Percentiles rank a stretch among this genome's conserved stretches.
Conservation (phyloP, 441 rosid genomes). For the Aquilaria agallochum region DNA sequence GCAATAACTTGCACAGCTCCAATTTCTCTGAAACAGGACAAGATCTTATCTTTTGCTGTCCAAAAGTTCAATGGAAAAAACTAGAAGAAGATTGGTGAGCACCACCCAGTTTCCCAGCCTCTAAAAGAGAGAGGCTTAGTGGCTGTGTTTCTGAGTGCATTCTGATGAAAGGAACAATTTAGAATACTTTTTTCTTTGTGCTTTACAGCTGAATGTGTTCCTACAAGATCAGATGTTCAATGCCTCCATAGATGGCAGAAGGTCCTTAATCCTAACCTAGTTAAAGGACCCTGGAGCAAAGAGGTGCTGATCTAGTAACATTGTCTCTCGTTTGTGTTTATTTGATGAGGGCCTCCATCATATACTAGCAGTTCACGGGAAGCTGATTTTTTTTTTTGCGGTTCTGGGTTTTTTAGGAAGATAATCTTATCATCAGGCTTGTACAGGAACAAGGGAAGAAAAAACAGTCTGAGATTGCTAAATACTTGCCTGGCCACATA, state of each 20-base stretch:
- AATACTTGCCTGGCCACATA: constrained; percentile 34
- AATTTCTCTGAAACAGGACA: constrained; percentile 18
- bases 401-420: constrained; percentile 22
- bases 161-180: background rate
- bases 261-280: constrained; percentile 40
- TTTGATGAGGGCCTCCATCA: background rate
- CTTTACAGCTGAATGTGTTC: constrained; percentile 22
- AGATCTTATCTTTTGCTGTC: constrained; percentile 22
- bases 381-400: background rate
- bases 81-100: constrained; percentile 34
- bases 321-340: background rate
- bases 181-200: background rate
- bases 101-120: background rate
- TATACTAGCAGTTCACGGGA: background rate
- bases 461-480: constrained; percentile 41
- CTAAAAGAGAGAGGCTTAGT: no score
- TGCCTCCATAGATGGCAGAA: constrained; percentile 45
- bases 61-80: constrained; percentile 19
- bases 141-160: no score
- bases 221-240: constrained; percentile 24
- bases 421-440: constrained; percentile 23
- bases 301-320: constrained; percentile 18
- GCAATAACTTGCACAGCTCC: background rate
- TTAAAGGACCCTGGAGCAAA: constrained; percentile 46
- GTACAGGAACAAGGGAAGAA: constrained; percentile 28